Evolutionary conservation across 2,329 filamentous ascomycete genomes (phyloP).

Genomic region (Alternaria ethzedia): DNA sequence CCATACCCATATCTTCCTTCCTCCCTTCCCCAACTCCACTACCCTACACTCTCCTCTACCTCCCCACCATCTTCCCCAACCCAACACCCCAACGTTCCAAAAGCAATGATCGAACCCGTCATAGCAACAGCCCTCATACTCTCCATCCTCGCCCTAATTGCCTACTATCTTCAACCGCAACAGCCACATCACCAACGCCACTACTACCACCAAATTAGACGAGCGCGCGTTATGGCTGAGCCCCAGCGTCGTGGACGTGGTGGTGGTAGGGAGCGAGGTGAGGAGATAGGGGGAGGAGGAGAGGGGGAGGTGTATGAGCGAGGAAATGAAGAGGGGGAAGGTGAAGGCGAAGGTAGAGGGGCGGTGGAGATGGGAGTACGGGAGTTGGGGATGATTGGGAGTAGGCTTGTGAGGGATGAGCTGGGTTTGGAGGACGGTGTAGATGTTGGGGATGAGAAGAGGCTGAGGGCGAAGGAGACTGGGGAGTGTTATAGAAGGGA

Average conservation of each 20-base stretch:
- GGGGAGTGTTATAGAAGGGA: no score
- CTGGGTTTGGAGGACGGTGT: rapidly evolving
- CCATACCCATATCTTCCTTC: neutral
- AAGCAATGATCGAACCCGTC: neutral
- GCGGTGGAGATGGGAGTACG: neutral
- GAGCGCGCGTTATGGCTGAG: neutral
- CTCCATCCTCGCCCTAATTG: neutral
- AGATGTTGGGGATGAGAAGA: no score
- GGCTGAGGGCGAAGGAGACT: no score
- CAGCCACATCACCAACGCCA: neutral
- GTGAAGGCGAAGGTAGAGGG: neutral
- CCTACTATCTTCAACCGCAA: neutral
- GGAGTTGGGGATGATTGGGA: neutral
- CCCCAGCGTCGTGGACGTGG: neutral
- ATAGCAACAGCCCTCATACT: neutral
- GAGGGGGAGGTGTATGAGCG: neutral
- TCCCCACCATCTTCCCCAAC: no score
- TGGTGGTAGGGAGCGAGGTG: rapidly evolving
- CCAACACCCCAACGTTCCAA: neutral
- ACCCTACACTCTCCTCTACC: no score
- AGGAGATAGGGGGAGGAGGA: neutral
- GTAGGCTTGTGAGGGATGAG: rapidly evolving
- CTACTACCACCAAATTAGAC: neutral
- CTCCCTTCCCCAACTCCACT: neutral
- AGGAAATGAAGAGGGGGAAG: neutral